A percentile compares a stretch with the other conserved stretches of the same genome.
Evolutionary conservation across 179 eudicot species (phyloP).

Genomic region (Sideroxylon spinosum): DNA sequence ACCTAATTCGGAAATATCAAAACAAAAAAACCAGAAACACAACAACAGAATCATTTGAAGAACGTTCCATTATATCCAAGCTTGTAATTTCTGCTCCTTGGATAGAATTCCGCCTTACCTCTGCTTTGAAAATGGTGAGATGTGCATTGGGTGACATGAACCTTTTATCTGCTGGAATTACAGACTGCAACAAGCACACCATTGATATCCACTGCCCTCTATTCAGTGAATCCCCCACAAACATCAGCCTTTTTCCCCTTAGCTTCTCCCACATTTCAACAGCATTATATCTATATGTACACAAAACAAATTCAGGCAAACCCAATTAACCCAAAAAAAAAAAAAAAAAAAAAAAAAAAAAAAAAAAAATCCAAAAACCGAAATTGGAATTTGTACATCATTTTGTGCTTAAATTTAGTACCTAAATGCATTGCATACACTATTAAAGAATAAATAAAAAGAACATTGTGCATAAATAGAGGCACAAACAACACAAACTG

Average conservation of each 20-base stretch:
- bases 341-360: background rate
- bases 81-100: background rate
- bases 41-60: background rate
- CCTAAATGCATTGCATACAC: background rate
- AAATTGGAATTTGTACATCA: background rate
- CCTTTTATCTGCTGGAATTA: constrained; percentile 61
- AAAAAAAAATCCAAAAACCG: too few species aligned
- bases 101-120: constrained; percentile 41
- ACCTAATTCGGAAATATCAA: background rate
- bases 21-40: background rate
- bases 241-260: constrained; percentile 82
- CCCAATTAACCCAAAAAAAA: background rate
- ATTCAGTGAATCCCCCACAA: constrained; percentile 92
- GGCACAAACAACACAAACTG: background rate
- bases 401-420: background rate
- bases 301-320: constrained; percentile 1
- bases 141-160: constrained; percentile 88
- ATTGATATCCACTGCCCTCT: constrained; percentile 96
- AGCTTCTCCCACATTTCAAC: constrained; percentile 81
- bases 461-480: background rate
- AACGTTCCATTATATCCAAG: background rate
- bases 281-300: constrained; percentile 61
- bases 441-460: background rate
- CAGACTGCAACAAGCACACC: constrained; percentile 82
- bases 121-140: constrained; percentile 81